Conservation (phyloP, 1,139 yeast species). For the Candida sp. region DNA sequence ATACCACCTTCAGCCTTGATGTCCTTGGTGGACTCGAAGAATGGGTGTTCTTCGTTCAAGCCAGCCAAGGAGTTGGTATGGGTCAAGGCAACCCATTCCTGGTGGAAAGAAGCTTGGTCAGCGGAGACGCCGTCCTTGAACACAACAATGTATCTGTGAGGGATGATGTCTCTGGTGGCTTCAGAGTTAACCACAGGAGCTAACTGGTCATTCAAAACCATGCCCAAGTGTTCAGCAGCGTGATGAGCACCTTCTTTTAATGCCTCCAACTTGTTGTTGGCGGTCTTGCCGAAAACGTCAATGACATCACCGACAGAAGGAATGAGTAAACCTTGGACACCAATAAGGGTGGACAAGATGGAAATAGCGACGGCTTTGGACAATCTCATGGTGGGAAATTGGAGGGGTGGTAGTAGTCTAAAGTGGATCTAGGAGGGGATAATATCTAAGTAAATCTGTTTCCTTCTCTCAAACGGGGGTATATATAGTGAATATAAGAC, state of each 20-base stretch:
- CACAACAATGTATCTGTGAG: conserved; percentile 80
- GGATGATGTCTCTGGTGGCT: conserved; percentile 54
- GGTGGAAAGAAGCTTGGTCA: conserved; percentile 63
- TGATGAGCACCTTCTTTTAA: conserved; percentile 16
- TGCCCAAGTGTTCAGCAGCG: conserved; percentile 18
- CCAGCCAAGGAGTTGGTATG: conserved; percentile 43
- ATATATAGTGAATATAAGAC: background rate
- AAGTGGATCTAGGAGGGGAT: background rate
- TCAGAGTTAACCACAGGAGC: conserved; percentile 48
- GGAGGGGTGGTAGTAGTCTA: background rate
- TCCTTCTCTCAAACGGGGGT: background rate
- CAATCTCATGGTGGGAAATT: conserved; percentile 41
- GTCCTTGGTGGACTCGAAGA: conserved; percentile 36
- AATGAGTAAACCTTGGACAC: conserved; percentile 68
- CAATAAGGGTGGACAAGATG: conserved; percentile 60
- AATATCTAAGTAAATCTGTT: background rate
- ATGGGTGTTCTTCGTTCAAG: conserved; percentile 36
- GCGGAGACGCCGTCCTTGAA: conserved; percentile 64
- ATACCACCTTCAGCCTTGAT: conserved; percentile 58
- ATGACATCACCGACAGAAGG: conserved; percentile 55
- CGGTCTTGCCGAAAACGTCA: conserved; percentile 29
- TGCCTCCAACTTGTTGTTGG: conserved; percentile 10
- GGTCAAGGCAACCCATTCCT: conserved; percentile 54
- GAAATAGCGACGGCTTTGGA: conserved; percentile 54
- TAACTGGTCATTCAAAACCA: conserved; percentile 23